Evolutionary conservation across 208 protist species (phyloP), one percentile per base, ranked within the genome.

Genomic region (Wallacemonas collosoma): DNA sequence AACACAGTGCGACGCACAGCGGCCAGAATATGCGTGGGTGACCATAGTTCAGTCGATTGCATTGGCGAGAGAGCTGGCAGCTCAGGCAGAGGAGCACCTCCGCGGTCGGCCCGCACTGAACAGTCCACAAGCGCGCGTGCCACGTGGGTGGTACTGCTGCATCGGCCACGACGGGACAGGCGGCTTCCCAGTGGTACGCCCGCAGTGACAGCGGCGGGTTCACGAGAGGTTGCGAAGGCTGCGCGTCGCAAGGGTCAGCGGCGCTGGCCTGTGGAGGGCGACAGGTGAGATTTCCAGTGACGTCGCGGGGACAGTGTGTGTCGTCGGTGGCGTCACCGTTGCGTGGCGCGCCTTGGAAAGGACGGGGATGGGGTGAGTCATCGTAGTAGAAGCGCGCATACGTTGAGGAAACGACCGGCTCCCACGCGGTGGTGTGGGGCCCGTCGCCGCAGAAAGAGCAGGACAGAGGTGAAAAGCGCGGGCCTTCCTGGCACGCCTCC

Each of bases 1-100:
- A 41, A 38, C 51, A 72, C 38, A 63, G 15, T 45, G 60, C 17
- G 17, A 8, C 12, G 64, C 75, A 80, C 45, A 80, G 45, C 1
- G 64, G 54, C 62, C 68, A 75, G 50, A 69, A 56, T 11, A 76
- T 55, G n/a, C 51, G 48, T 1, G 72, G 72, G 7, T 61, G 64
- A n/a, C 14, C 41, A 17, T 76, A 69, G 56, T 76, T 69, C 2
- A 76, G 63, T 64, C 51, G 40, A 40, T 76, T 76, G 56, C 50
- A 76, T 47, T 76, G 72, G 1, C 72, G 72, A 3, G 63, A 12
- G 12, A 76, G 62, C 64, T 58, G 54, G 54, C 54, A 58, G 11
- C 11, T 7, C 54, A 8, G 11, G 17, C 54, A 58, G 15, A 58
- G 54, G 15, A 58, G 17, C 15, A 17, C 9, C 54, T 58, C 54